Conservation (phyloP, 176 grass and related monocot species). For the Oryza nivara region DNA sequence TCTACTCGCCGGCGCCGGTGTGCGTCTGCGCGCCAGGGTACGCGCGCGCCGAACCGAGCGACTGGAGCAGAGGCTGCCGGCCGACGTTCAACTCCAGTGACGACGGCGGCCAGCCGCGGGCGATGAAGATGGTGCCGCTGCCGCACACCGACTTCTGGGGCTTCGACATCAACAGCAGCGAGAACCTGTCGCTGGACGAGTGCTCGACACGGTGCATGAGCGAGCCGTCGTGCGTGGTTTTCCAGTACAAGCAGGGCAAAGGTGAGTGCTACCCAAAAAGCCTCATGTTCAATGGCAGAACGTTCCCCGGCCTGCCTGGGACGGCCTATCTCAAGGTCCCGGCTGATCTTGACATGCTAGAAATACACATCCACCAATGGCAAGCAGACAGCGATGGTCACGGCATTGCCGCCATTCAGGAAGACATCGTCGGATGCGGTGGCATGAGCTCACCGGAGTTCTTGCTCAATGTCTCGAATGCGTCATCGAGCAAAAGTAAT, state of each 20-base stretch:
- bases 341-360: neutral
- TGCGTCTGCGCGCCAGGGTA: conserved; percentile 49
- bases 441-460: neutral
- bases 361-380: conserved; percentile 40
- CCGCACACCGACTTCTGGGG: conserved; percentile 66
- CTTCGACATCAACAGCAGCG: conserved; percentile 43
- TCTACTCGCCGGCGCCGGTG: conserved; percentile 24
- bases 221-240: too few relatives aligned
- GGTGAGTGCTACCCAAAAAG: conserved; percentile 50
- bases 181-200: neutral
- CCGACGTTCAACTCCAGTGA: conserved; percentile 4
- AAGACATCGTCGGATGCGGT: neutral
- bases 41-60: neutral
- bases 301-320: conserved; percentile 34
- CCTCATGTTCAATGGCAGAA: conserved; percentile 55
- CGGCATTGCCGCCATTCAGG: neutral
- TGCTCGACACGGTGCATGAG: conserved; percentile 34
- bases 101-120: neutral
- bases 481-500: neutral
- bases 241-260: conserved; percentile 40
- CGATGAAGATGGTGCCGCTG: conserved; percentile 38
- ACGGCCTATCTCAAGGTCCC: conserved; percentile 61
- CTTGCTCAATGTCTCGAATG: neutral
- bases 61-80: conserved; percentile 46
- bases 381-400: neutral